phyloP scores from a whole-genome alignment of 192 early-diverging fungal genomes.

The Coemansia erecta region DNA sequence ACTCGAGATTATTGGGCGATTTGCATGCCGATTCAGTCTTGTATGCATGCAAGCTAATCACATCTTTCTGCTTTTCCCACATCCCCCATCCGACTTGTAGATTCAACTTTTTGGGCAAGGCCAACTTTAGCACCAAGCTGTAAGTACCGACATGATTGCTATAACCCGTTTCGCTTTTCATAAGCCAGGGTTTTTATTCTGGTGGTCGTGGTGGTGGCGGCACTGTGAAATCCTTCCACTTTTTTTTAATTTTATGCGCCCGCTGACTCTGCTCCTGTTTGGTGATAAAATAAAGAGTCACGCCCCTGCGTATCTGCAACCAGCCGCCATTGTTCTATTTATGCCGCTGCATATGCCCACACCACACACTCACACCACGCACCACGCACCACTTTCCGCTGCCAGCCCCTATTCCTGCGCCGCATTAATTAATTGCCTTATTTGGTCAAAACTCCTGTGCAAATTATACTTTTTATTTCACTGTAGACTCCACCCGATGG shows the following conservation, averaged over 20 bases:
- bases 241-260: background rate
- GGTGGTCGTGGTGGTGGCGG: background rate
- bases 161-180: no score
- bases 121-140: conserved; percentile 49
- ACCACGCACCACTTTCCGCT: no score
- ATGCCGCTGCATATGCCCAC: conserved; percentile 3
- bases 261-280: background rate
- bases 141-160: conserved; percentile 20
- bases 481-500: conserved; percentile 47
- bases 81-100: conserved; percentile 11
- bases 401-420: background rate
- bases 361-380: background rate
- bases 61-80: background rate
- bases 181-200: no score
- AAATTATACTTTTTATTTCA: conserved; percentile 1
- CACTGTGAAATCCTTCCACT: background rate
- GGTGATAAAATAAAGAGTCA: background rate
- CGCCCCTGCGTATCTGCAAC: no score
- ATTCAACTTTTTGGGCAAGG: conserved; percentile 52
- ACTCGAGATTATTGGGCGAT: background rate
- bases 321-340: background rate
- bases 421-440: conserved; percentile 11
- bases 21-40: no score
- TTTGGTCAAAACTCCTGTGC: background rate
- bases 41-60: background rate